phyloP scores from a whole-genome alignment of 2,329 filamentous ascomycete species.

The Fusarium sp. region DNA sequence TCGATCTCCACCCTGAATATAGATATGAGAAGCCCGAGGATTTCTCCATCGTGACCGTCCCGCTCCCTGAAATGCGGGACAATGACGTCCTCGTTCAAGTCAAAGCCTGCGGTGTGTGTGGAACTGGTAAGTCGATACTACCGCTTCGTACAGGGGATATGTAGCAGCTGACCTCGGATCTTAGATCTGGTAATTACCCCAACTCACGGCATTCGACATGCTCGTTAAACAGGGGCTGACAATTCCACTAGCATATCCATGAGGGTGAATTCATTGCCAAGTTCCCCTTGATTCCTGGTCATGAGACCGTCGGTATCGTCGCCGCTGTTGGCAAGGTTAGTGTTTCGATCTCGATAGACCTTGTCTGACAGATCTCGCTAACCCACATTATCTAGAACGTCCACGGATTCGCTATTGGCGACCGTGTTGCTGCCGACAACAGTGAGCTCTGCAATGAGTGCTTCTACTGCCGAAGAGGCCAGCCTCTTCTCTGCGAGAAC shows the following conservation, averaged over 20 bases:
- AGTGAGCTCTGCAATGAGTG: constrained; percentile 74
- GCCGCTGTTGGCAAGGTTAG: constrained; percentile 60
- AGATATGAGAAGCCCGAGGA: constrained; percentile 69
- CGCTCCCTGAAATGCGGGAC: constrained; percentile 66
- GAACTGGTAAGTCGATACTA: constrained; percentile 55
- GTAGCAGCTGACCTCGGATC: constrained; percentile 34
- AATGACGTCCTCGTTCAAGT: constrained; percentile 71
- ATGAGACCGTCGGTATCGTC: constrained; percentile 72
- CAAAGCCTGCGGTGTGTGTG: constrained; percentile 71
- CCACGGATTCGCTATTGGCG: constrained; percentile 66
- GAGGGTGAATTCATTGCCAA: constrained; percentile 71
- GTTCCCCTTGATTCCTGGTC: constrained; percentile 72
- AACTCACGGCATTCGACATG: not conserved
- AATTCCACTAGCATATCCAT: constrained; percentile 60
- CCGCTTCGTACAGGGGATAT: not conserved
- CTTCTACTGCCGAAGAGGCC: constrained; percentile 75
- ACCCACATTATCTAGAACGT: constrained; percentile 54
- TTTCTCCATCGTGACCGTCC: constrained; percentile 67
- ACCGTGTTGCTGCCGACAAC: constrained; percentile 70
- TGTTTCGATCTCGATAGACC: not conserved
- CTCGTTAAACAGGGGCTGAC: constrained; percentile 7
- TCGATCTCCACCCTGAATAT: constrained; percentile 9
- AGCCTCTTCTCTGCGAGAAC: constrained; percentile 72
- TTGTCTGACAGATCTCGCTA: constrained; percentile 4
- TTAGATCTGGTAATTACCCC: constrained; percentile 49